phyloP scores from a whole-genome alignment of 2,329 filamentous ascomycete species.

The Cordyceps cicadae region DNA sequence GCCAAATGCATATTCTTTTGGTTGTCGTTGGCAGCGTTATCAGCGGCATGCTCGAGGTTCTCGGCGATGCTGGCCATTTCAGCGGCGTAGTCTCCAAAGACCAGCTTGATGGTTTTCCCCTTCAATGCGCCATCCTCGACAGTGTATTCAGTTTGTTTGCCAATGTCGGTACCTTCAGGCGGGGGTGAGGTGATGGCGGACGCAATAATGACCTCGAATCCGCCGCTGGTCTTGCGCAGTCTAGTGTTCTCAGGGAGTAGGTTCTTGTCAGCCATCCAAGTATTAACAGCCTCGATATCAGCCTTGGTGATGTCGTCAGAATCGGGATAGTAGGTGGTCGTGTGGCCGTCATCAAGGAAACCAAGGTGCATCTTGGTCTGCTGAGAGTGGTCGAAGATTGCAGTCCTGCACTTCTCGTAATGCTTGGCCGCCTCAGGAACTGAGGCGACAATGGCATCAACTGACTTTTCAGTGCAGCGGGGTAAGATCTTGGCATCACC shows the following conservation, averaged over 20 bases:
- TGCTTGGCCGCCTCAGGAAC: slow-evolving; percentile 52
- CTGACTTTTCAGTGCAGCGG: slow-evolving; percentile 53
- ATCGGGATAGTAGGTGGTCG: slow-evolving; percentile 76
- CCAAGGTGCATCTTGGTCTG: slow-evolving; percentile 65
- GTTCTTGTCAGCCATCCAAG: slow-evolving; percentile 63
- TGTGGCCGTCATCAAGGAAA: slow-evolving; percentile 64
- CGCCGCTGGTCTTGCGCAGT: slow-evolving; percentile 57
- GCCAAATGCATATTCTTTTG: slow-evolving; percentile 66
- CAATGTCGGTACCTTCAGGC: slow-evolving; percentile 57
- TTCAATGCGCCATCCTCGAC: slow-evolving; percentile 51
- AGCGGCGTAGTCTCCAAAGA: slow-evolving; percentile 65
- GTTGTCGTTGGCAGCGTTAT: slow-evolving; percentile 63
- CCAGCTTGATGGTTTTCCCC: slow-evolving; percentile 60
- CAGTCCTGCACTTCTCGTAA: slow-evolving; percentile 61
- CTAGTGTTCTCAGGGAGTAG: slow-evolving; percentile 71
- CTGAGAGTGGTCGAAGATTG: slow-evolving; percentile 61
- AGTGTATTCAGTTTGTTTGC: slow-evolving; percentile 53
- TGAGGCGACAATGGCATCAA: slow-evolving; percentile 56
- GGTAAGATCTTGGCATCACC: slow-evolving; percentile 80
- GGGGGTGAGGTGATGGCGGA: slow-evolving; percentile 57
- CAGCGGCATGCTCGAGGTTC: slow-evolving; percentile 60
- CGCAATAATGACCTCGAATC: slow-evolving; percentile 67
- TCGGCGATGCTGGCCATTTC: slow-evolving; percentile 62
- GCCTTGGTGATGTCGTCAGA: slow-evolving; percentile 64
- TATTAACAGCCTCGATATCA: slow-evolving; percentile 65